These are phyloP conservation scores for Blastomyces parvus DNA, from an alignment of 2,329 filamentous ascomycete species.

Conservation along the genomic window DNA sequence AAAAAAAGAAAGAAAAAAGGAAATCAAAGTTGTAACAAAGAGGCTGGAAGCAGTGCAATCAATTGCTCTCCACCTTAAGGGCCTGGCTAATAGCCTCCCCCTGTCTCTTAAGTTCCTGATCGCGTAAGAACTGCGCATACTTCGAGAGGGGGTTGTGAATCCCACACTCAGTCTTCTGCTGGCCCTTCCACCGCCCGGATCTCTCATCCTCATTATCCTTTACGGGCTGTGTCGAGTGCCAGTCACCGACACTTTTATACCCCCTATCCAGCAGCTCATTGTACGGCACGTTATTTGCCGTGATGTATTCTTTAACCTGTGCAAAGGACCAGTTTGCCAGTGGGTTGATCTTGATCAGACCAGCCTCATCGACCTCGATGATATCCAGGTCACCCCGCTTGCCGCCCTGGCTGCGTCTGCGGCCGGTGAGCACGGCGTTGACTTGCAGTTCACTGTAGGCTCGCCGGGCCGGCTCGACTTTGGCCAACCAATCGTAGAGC, in stretches of 20 bases:
- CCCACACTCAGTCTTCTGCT: conserved; percentile 91
- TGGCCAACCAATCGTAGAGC: conserved; percentile 92
- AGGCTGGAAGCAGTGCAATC: conserved; percentile 1
- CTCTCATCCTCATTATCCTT: conserved; percentile 89
- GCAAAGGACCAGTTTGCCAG: conserved; percentile 88
- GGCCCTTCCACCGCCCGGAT: conserved; percentile 92
- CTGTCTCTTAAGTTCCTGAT: conserved; percentile 60
- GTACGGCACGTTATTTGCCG: conserved; percentile 80
- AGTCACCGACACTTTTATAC: conserved; percentile 98
- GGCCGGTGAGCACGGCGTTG: conserved; percentile 82
- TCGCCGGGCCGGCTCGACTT: conserved; percentile 91
- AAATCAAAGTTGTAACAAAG: background rate
- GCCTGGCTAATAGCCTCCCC: conserved; percentile 45
- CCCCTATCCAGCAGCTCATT: conserved; percentile 82
- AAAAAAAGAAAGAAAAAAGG: background rate
- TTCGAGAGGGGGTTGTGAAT: conserved; percentile 97
- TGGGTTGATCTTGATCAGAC: conserved; percentile 95
- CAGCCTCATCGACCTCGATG: conserved; percentile 83
- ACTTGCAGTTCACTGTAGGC: conserved; percentile 83
- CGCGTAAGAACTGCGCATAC: conserved; percentile 74
- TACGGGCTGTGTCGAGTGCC: conserved; percentile 91
- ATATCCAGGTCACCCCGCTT: conserved; percentile 84
- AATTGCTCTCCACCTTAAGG: conserved; percentile 20
- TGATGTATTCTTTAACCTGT: conserved; percentile 81
- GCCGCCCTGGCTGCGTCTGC: conserved; percentile 83